phyloP scores from a whole-genome alignment of 306 rosid species.

The Pyrus bretschneideri region DNA sequence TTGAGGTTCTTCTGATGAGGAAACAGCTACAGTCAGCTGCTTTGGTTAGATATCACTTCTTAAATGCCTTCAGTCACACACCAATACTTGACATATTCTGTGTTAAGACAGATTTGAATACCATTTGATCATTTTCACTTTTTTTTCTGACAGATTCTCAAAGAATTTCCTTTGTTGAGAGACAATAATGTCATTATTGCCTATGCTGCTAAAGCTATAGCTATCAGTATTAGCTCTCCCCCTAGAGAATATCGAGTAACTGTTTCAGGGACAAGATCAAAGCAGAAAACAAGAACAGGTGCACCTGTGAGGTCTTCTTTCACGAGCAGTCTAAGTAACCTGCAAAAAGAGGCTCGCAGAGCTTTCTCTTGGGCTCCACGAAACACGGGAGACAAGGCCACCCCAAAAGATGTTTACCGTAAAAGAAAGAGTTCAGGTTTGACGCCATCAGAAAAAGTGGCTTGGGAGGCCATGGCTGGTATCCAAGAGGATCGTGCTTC shows the following conservation, averaged over 20 bases:
- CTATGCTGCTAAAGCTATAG: constrained; percentile 78
- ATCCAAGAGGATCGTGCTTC: constrained; percentile 86
- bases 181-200: constrained; percentile 66
- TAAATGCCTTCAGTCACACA: constrained; percentile 12
- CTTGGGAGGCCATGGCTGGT: constrained; percentile 99
- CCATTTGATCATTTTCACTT: not conserved
- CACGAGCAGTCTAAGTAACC: constrained; percentile 79
- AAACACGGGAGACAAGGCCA: constrained; percentile 60
- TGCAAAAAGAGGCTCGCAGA: constrained; percentile 93
- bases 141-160: constrained; percentile 56
- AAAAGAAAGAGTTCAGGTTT: constrained; percentile 96
- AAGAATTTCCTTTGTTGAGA: constrained; percentile 84
- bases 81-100: not conserved
- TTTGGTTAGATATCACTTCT: constrained; percentile 41
- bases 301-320: constrained; percentile 58
- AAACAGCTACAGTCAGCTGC: constrained; percentile 92
- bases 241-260: constrained; percentile 87
- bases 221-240: constrained; percentile 72
- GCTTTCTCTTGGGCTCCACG: constrained; percentile 97
- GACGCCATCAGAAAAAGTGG: constrained; percentile 80
- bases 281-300: constrained; percentile 72
- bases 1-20: constrained; percentile 95
- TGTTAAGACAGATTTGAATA: not conserved
- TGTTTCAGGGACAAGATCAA: constrained; percentile 69
- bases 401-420: constrained; percentile 81